Conservation (phyloP, 169 alveolate genomes). For the Prorocentrum cordatum region DNA sequence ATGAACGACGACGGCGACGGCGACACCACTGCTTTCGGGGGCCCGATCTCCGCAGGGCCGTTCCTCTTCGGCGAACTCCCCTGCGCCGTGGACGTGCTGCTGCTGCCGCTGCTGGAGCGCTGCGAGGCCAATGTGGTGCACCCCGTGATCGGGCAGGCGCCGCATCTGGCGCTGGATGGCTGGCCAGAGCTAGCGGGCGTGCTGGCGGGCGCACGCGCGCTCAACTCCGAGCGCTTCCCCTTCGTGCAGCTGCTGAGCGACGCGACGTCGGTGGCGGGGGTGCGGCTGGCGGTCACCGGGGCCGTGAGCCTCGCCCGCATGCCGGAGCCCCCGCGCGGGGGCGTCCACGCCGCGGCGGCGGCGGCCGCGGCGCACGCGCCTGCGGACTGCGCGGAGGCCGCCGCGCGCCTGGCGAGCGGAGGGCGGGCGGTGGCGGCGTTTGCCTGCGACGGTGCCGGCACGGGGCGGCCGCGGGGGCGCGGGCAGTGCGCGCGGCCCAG, state of each 20-base stretch:
- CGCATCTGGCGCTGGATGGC: not conserved
- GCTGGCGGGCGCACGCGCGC: not conserved
- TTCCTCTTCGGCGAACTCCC: not conserved
- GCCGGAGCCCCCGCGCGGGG: not conserved
- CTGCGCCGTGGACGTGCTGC: not conserved
- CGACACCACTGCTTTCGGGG: not conserved
- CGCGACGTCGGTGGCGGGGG: not conserved
- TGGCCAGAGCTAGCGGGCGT: not conserved
- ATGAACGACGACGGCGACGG: not conserved
- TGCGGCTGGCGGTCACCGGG: not conserved
- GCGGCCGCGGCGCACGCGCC: not conserved
- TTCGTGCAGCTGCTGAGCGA: not conserved
- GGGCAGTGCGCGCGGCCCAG: not conserved
- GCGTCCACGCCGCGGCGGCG: not conserved
- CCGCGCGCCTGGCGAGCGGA: not conserved
- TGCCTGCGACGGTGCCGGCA: not conserved
- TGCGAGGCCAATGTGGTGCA: not conserved
- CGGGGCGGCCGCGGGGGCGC: not conserved
- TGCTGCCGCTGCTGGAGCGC: not conserved
- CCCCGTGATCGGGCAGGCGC: not conserved
- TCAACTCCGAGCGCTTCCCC: not conserved
- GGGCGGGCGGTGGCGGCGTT: not conserved
- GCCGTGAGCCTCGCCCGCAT: not conserved
- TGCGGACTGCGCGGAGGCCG: not conserved
- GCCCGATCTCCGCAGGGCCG: not conserved